Evolutionary conservation across 2,329 filamentous ascomycete species (phyloP).

Genomic region (Aspergillus candidus): DNA sequence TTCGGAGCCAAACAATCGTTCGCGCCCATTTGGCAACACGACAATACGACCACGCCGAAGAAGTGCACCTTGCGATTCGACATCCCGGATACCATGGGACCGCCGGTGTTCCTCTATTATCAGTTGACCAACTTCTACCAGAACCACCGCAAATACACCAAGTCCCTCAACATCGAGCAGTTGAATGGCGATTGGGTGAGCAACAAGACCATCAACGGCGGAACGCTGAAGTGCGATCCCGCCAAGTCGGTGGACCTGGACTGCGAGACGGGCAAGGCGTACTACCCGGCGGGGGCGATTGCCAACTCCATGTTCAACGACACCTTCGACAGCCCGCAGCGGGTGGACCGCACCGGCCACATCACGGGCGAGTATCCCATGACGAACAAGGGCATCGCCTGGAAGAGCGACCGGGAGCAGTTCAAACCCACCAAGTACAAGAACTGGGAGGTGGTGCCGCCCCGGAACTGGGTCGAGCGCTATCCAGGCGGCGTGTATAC

Average conservation of each 20-base stretch:
- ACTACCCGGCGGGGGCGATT: slow-evolving; percentile 92
- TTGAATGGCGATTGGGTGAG: slow-evolving; percentile 65
- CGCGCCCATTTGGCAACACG: slow-evolving; percentile 52
- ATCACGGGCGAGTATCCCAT: slow-evolving; percentile 59
- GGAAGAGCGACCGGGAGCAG: slow-evolving; percentile 73
- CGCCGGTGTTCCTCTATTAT: slow-evolving; percentile 90
- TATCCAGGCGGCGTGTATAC: slow-evolving; percentile 53
- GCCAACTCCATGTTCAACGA: slow-evolving; percentile 98
- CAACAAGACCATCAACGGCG: slow-evolving; percentile 55
- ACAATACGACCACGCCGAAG: slow-evolving; percentile 67
- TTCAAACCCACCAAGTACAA: slow-evolving; percentile 67
- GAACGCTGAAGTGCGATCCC: slow-evolving; percentile 62
- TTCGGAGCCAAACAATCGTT: slow-evolving; percentile 39
- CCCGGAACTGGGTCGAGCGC: slow-evolving; percentile 73
- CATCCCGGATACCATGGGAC: slow-evolving; percentile 69
- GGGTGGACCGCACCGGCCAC: slow-evolving; percentile 47
- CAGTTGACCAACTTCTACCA: slow-evolving; percentile 97
- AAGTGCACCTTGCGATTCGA: slow-evolving; percentile 70
- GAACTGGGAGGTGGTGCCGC: slow-evolving; percentile 62
- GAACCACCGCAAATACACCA: slow-evolving; percentile 93
- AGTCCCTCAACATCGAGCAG: slow-evolving; percentile 77
- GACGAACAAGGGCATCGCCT: slow-evolving; percentile 74
- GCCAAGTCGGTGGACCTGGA: slow-evolving; percentile 45
- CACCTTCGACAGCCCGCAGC: slow-evolving; percentile 63
- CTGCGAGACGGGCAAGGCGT: slow-evolving; percentile 55